Evolutionary conservation across 2,329 filamentous ascomycete genomes (phyloP), one percentile per base, ranked within the genome.

Genomic region (Epichloe festucae): DNA sequence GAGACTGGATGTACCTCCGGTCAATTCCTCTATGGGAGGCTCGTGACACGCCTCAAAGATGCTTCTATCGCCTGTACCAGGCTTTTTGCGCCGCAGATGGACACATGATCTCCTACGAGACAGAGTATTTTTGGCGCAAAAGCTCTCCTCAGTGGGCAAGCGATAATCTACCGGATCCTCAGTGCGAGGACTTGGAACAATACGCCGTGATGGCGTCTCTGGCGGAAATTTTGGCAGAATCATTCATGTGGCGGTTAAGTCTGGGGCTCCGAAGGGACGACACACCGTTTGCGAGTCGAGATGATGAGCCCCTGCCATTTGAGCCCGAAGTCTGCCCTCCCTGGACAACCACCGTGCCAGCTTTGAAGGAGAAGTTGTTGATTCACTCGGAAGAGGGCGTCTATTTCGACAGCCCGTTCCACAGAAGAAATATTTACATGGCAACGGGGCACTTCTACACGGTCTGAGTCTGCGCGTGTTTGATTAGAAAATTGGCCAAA

Each of bases 41-140:
- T 48, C 61, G 62, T 41, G 61, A 63, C 50, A 63, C 59, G 44
- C 54, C 55, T n/a, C 56, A 57, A 40, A 52, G 61, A 19, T 56
- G 61, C 31, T 57, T 63, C 40, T 63, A 59, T 49, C 59, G 60
- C 15, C 52, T 63, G 3, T 63, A 63, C 47, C 61, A 64, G 51
- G 59, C 58, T 14, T 53, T 61, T n/a, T 62, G 59, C 48, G 58
- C 58, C 36, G 53, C 53, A 11, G 55, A 63, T 49, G 60, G 58
- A 10, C 39, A 50, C 5, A 52, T 60, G 21, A 56, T 62, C 7
- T 54, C 56, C 19, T 62, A 59, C 34, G 60, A 61, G 53, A 57
- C 57, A 11, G 59, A 63, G 54, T 64, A 64, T 45, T 56, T 62
- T 42, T 64, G 59, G 58, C 52, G 54, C 10, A 56, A 56, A n/a